Conservation (phyloP, 345 rosid species). For the Carallia brachiata region DNA sequence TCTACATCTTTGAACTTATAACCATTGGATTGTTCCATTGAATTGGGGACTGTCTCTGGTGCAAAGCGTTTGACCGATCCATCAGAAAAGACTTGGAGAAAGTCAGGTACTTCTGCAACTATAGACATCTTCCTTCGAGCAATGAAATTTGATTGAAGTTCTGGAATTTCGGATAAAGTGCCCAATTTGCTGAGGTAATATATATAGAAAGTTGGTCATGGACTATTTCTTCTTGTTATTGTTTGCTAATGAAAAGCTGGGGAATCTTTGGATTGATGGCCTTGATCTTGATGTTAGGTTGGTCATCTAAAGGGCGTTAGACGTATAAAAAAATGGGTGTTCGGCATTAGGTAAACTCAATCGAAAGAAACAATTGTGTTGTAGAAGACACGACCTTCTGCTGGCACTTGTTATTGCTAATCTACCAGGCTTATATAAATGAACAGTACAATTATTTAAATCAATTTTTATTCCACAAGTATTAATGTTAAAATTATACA, state of each 20-base stretch:
- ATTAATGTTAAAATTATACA: too few species aligned
- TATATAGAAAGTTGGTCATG: neutral
- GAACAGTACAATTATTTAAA: too few species aligned
- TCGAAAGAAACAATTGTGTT: neutral
- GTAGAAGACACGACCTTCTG: constrained; percentile 24
- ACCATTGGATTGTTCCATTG: constrained; percentile 26
- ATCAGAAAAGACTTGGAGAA: constrained; percentile 53
- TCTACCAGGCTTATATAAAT: too few species aligned
- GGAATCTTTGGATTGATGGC: neutral
- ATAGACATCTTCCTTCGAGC: constrained; percentile 31
- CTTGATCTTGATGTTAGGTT: constrained; percentile 5
- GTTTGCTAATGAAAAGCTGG: neutral
- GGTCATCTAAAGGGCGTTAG: constrained; percentile 11
- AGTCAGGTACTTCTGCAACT: constrained; percentile 49
- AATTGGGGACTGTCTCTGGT: constrained; percentile 35
- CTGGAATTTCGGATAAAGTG: neutral
- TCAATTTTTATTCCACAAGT: too few species aligned
- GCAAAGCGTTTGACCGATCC: constrained; percentile 46
- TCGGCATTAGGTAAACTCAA: too few species aligned
- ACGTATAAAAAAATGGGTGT: neutral
- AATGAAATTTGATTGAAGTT: too few species aligned
- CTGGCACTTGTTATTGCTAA: neutral
- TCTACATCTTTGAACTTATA: constrained; percentile 47
- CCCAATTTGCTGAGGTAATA: neutral
- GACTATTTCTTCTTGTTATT: neutral